Percentiles rank a stretch among this genome's conserved stretches.
These are phyloP conservation scores for Lachancea lanzarotensis DNA, from an alignment of 805 yeast species.

Conservation along the genomic window DNA sequence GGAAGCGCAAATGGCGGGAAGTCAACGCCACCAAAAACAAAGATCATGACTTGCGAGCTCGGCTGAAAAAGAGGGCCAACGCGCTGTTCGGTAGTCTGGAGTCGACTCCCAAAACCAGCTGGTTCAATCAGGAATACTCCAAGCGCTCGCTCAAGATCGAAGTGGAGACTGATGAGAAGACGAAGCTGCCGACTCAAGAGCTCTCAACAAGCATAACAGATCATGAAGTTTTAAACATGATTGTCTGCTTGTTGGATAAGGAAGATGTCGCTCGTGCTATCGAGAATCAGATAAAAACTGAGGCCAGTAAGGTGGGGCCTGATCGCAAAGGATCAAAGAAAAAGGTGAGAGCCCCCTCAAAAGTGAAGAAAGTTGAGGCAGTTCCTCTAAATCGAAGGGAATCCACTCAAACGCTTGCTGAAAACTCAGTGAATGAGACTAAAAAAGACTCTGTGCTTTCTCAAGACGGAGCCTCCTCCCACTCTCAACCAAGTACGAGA, in stretches of 20 bases:
- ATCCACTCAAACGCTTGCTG: neutral
- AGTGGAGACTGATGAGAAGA: constrained; percentile 5
- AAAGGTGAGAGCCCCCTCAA: neutral
- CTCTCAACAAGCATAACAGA: constrained; percentile 22
- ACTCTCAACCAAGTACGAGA: neutral
- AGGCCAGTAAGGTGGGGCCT: constrained; percentile 6
- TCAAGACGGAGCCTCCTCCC: neutral
- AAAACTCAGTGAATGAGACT: neutral
- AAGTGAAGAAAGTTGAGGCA: neutral
- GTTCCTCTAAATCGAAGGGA: neutral
- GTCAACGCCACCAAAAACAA: constrained; percentile 73
- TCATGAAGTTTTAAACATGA: constrained; percentile 26
- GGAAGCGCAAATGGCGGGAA: constrained; percentile 33
- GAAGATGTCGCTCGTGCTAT: constrained; percentile 26
- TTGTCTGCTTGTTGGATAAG: constrained; percentile 22
- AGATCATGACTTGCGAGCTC: constrained; percentile 76
- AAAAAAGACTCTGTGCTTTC: neutral
- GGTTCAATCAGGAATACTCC: constrained; percentile 73
- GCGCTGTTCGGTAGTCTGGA: constrained; percentile 57
- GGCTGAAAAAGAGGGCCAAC: constrained; percentile 69
- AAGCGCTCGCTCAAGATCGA: constrained; percentile 41
- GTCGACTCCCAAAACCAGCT: constrained; percentile 47
- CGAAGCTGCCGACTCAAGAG: constrained; percentile 5
- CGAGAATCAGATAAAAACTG: constrained; percentile 23
- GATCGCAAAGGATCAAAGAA: constrained; percentile 1